phyloP scores from a whole-genome alignment of 1,284 basidiomycete species.

The Boletus mariae region DNA sequence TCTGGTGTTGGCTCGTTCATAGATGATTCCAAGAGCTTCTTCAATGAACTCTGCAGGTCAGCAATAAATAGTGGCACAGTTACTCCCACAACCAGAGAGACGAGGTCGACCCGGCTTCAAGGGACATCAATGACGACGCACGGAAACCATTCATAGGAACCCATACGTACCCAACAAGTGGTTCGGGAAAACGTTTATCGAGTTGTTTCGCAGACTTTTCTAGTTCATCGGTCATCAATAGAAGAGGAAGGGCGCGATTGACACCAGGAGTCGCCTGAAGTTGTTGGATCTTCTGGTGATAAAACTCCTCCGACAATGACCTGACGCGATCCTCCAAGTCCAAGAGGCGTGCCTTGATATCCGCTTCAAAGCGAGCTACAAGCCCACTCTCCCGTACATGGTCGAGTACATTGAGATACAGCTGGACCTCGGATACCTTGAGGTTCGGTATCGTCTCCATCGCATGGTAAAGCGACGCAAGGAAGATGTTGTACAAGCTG shows the following conservation, averaged over 20 bases:
- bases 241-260: constrained; percentile 74
- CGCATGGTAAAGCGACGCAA: constrained; percentile 81
- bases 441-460: constrained; percentile 73
- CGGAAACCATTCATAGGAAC: background rate
- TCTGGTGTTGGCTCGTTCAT: constrained; percentile 77
- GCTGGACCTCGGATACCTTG: constrained; percentile 64
- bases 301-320: constrained; percentile 65
- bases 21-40: constrained; percentile 70
- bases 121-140: constrained; percentile 8
- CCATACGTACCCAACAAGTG: constrained; percentile 67
- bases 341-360: constrained; percentile 58
- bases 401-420: constrained; percentile 65
- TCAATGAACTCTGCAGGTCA: constrained; percentile 73
- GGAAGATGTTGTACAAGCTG: constrained; percentile 82
- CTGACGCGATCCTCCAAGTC: constrained; percentile 72
- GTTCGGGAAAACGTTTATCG: constrained; percentile 82
- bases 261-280: constrained; percentile 65
- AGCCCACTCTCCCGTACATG: constrained; percentile 69
- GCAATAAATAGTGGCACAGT: constrained; percentile 71
- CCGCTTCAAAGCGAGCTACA: constrained; percentile 63
- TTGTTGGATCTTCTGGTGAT: constrained; percentile 67
- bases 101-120: constrained; percentile 70
- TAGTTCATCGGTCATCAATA: constrained; percentile 84
- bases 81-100: constrained; percentile 73
- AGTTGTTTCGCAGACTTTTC: constrained; percentile 82